Evolutionary conservation across 1,284 basidiomycete species (phyloP), one percentile per base, ranked within the genome.

Genomic region (Lentinus polychrous): DNA sequence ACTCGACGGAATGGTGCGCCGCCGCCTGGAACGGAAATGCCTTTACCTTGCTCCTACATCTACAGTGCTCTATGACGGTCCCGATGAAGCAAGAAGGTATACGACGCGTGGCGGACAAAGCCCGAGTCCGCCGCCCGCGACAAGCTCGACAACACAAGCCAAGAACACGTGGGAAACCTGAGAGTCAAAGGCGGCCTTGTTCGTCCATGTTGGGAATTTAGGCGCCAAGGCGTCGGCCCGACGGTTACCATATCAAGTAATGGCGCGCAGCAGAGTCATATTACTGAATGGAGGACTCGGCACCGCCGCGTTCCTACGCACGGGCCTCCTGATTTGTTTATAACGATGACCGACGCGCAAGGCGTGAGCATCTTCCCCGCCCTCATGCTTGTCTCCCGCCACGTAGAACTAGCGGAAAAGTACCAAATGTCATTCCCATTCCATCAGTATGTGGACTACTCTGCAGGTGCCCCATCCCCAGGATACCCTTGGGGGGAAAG

Each of bases 351-450:
- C 47, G 34, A 43, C 47, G 37, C 47, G 47, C 34, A 8, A 3
- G 3, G 14, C 20, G n/a, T 43, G n/a, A n/a, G 22, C 33, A 27
- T 36, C 27, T 32, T 24, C 46, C 38, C 31, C 20, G 39, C 17
- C 17, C 32, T 10, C 18, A 43, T 43, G 47, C 47, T 49, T 35
- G 35, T 17, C 41, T 44, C 24, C 36, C 34, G 17, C 40, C 32
- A 43, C 35, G 18, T 36, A 20, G 17, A 20, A 34, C 24, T 40
- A 37, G 23, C 31, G 17, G 32, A 18, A 18, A 34, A 40, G 27
- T 48, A 20, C 46, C 17, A 27, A 35, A 49, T 49, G 47, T 49
- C 47, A 38, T 49, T 42, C 23, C 46, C 37, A 11, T 48, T 23
- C 46, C 46, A 17, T 12, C 39, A 41, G 8, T 41, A 45, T 23